Conservation (phyloP, 2,329 filamentous ascomycete genomes). For the Trichoderma semiorbis region DNA sequence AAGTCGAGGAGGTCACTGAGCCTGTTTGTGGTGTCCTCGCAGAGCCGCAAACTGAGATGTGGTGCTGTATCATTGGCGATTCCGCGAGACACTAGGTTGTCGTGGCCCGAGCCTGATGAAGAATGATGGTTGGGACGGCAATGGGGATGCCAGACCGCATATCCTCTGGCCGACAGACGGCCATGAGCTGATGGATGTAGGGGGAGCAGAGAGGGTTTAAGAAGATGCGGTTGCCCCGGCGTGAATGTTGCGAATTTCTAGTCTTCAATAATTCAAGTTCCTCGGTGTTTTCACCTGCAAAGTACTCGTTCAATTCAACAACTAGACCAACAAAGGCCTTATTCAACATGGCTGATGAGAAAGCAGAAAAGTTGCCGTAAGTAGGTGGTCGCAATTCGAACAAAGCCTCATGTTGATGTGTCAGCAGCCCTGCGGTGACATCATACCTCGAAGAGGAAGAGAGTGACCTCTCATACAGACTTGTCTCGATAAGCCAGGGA, state of each 20-base stretch:
- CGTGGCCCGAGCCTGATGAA: not conserved
- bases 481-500: not conserved
- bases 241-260: not conserved
- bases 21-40: conserved; percentile 19
- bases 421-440: not conserved
- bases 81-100: not conserved
- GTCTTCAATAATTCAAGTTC: not conserved
- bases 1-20: not conserved
- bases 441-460: not conserved
- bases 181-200: not conserved
- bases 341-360: not conserved
- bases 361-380: not conserved
- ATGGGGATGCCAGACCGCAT: not conserved
- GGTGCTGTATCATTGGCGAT: conserved; percentile 28
- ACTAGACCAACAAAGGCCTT: not conserved
- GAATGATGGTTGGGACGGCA: not conserved
- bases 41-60: conserved; percentile 29
- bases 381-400: not conserved
- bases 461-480: not conserved
- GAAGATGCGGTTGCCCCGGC: not conserved
- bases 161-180: not conserved
- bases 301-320: not conserved
- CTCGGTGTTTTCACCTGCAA: not conserved
- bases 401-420: not conserved
- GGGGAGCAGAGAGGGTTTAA: not conserved